Conservation (phyloP, 352 stramenopile species). For the Phytophthora niederhauseri region DNA sequence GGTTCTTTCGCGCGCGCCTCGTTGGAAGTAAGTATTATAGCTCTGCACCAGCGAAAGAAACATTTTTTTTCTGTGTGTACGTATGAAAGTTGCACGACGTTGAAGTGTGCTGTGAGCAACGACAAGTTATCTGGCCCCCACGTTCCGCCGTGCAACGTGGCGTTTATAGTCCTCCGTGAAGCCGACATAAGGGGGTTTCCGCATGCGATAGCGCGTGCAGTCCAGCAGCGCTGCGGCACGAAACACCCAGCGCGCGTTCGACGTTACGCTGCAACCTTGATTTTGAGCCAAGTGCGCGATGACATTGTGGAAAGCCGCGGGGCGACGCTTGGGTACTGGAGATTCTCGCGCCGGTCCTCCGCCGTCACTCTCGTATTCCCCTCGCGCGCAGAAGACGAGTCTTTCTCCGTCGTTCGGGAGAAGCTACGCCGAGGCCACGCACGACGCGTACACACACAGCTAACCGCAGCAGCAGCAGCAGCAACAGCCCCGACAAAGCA, state of each 20-base stretch:
- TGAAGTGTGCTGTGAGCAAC: too few relatives aligned
- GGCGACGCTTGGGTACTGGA: conserved; percentile 32
- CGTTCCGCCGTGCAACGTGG: conserved; percentile 10
- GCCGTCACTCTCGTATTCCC: conserved; percentile 35
- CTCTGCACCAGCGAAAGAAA: too few relatives aligned
- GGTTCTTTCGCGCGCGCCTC: too few relatives aligned
- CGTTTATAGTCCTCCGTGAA: conserved; percentile 30
- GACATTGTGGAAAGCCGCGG: conserved; percentile 31
- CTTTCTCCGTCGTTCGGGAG: conserved; percentile 10
- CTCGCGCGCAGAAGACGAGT: conserved; percentile 16
- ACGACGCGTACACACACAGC: conserved; percentile 20
- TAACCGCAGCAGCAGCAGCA: neutral
- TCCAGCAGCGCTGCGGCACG: conserved; percentile 4
- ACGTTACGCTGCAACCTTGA: conserved; percentile 21
- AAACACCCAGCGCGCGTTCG: conserved; percentile 15
- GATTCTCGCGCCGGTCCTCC: conserved; percentile 4
- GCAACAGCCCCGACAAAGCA: conserved; percentile 1
- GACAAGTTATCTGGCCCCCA: conserved; percentile 22
- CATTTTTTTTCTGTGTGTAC: too few relatives aligned
- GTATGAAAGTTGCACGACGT: too few relatives aligned
- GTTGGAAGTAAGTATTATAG: too few relatives aligned
- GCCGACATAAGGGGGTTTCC: conserved; percentile 24
- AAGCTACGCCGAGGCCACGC: conserved; percentile 10
- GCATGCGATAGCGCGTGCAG: conserved; percentile 22
- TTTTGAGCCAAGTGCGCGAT: conserved; percentile 5